phyloP scores from a whole-genome alignment of 1,139 yeast genomes.

The Ashbya aceris region DNA sequence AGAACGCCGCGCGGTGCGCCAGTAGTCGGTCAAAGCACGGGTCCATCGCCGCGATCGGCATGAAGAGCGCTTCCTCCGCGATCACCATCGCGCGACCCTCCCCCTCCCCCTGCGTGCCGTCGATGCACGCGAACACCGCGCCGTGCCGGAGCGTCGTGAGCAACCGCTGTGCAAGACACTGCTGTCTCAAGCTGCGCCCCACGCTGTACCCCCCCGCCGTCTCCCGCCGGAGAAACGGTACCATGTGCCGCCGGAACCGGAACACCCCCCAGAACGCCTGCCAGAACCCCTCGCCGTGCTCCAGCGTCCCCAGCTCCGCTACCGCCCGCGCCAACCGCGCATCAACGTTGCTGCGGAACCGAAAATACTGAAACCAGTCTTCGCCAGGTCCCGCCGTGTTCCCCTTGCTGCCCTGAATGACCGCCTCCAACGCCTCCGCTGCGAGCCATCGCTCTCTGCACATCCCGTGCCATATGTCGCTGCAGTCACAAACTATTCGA shows the following conservation, averaged over 20 bases:
- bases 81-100: conserved; percentile 4
- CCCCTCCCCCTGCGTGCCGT: not conserved
- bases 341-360: conserved; percentile 9
- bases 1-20: conserved; percentile 12
- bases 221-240: conserved; percentile 5
- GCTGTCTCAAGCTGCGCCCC: not conserved
- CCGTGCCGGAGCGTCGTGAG: conserved; percentile 15
- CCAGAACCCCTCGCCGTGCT: conserved; percentile 1
- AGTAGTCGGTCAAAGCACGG: conserved; percentile 18
- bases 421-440: conserved; percentile 1
- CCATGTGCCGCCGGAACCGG: conserved; percentile 1
- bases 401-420: not conserved
- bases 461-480: conserved; percentile 13
- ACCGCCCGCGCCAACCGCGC: conserved; percentile 2
- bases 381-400: not conserved
- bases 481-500: conserved; percentile 8
- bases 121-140: conserved; percentile 13
- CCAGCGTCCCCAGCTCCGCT: not conserved
- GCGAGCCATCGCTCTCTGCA: conserved; percentile 13
- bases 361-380: conserved; percentile 15
- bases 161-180: conserved; percentile 3
- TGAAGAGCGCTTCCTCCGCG: conserved; percentile 15
- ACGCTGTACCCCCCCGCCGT: conserved; percentile 5
- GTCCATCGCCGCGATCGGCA: conserved; percentile 21
- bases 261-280: conserved; percentile 1